phyloP scores from a whole-genome alignment of 2,329 filamentous ascomycete species.

The Ploettnerulaceae sp. region DNA sequence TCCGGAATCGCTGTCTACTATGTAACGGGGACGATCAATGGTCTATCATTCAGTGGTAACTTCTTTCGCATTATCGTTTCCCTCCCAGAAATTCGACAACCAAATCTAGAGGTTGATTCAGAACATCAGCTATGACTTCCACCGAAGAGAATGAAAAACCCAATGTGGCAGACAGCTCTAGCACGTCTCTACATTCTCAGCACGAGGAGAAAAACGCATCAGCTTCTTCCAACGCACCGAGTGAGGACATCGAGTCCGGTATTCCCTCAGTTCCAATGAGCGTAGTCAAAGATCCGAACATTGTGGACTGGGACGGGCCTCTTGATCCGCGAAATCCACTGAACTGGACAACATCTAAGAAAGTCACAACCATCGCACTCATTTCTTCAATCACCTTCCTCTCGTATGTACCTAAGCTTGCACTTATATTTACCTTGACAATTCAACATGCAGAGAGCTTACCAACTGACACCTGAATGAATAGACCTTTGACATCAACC shows the following conservation, averaged over 20 bases:
- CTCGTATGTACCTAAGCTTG: conserved; percentile 21
- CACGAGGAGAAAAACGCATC: too few relatives aligned
- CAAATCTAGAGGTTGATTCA: too few relatives aligned
- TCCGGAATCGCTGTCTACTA: too few relatives aligned
- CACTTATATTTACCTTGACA: conserved; percentile 7
- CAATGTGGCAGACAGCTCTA: too few relatives aligned
- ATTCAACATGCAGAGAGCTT: conserved; percentile 5
- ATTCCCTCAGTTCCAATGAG: background rate
- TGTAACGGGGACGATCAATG: too few relatives aligned
- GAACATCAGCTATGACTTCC: too few relatives aligned
- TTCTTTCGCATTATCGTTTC: too few relatives aligned
- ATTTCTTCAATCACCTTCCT: conserved; percentile 27
- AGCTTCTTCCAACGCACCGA: background rate
- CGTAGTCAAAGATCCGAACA: conserved; percentile 2
- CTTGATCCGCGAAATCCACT: conserved; percentile 34
- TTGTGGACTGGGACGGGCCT: conserved; percentile 24
- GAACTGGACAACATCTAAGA: conserved; percentile 32
- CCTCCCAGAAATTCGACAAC: too few relatives aligned
- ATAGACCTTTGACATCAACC: conserved; percentile 33
- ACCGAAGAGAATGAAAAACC: too few relatives aligned
- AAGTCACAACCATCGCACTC: conserved; percentile 31
- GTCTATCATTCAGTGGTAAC: too few relatives aligned
- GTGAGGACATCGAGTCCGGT: background rate
- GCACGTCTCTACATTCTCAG: too few relatives aligned
- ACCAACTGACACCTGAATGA: conserved; percentile 9